These are phyloP conservation scores for Penicillium sp. DNA, from an alignment of 2,329 filamentous ascomycete species.

Conservation along the genomic window DNA sequence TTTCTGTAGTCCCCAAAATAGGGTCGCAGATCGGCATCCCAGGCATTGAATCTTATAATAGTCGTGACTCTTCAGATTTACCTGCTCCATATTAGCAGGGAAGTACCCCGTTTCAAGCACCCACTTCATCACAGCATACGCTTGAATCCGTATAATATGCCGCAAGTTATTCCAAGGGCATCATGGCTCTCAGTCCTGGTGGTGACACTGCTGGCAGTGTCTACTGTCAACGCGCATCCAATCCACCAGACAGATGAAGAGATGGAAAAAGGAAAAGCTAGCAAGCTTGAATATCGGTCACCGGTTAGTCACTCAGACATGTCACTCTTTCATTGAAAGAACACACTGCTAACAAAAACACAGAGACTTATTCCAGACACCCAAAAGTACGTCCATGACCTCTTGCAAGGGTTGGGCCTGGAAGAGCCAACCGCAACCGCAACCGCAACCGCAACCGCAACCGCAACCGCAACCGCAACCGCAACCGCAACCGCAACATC, in stretches of 20 bases:
- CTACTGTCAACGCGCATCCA: conserved; percentile 17
- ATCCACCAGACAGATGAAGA: conserved; percentile 7
- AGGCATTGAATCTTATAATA: background rate
- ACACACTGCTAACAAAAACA: background rate
- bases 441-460: conserved; percentile 6
- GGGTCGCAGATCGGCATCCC: background rate
- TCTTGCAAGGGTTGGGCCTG: conserved; percentile 23
- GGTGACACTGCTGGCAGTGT: conserved; percentile 9
- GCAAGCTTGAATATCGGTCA: conserved; percentile 16
- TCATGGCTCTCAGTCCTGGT: conserved; percentile 4
- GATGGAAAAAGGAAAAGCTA: background rate
- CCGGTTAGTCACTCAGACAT: conserved; percentile 12
- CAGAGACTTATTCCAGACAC: conserved; percentile 28
- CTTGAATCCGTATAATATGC: conserved; percentile 6
- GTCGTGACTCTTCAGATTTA: background rate
- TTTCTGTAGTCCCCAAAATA: background rate
- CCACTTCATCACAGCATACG: background rate
- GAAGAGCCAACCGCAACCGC: conserved; percentile 1
- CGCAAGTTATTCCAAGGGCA: background rate
- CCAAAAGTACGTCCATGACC: conserved; percentile 13
- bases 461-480: conserved; percentile 3
- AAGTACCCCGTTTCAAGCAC: background rate
- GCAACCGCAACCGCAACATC: conserved; percentile 7
- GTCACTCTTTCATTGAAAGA: background rate
- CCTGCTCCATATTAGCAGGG: background rate